phyloP scores from a whole-genome alignment of 169 alveolate genomes.

The Perkinsus olseni region DNA sequence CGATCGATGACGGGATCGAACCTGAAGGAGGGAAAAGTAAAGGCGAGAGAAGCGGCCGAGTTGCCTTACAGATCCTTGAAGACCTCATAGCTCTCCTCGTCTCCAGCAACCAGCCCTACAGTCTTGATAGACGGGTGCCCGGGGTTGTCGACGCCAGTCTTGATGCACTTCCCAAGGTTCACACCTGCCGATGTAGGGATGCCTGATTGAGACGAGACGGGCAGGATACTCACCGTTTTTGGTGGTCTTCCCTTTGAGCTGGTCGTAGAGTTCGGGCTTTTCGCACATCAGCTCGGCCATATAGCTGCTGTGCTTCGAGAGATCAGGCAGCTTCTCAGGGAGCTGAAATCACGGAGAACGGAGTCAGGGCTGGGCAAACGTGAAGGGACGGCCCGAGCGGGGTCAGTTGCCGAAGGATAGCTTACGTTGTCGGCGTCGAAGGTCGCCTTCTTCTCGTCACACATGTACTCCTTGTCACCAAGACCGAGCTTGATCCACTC shows the following conservation, averaged over 20 bases:
- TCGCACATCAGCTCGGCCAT: constrained; percentile 3
- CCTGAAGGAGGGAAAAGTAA: neutral
- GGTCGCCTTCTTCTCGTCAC: constrained; percentile 15
- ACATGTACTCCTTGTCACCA: constrained; percentile 6
- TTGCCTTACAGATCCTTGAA: constrained; percentile 15
- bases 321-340: constrained; percentile 13
- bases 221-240: neutral
- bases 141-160: constrained; percentile 31
- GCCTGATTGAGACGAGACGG: neutral
- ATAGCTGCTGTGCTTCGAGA: constrained; percentile 11
- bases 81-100: constrained; percentile 15
- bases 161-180: constrained; percentile 12
- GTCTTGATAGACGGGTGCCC: constrained; percentile 20
- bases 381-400: neutral
- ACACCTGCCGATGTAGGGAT: constrained; percentile 1
- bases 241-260: neutral
- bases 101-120: constrained; percentile 23
- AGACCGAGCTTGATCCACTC: constrained; percentile 18
- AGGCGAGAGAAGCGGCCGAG: neutral
- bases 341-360: neutral
- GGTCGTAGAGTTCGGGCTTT: constrained; percentile 9
- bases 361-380: neutral
- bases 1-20: constrained; percentile 19
- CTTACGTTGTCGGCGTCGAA: constrained; percentile 8
- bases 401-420: neutral